Evolutionary conservation across 2,329 filamentous ascomycete genomes (phyloP), one percentile per base, ranked within the genome.

Genomic region (Bipolaris zeicola): DNA sequence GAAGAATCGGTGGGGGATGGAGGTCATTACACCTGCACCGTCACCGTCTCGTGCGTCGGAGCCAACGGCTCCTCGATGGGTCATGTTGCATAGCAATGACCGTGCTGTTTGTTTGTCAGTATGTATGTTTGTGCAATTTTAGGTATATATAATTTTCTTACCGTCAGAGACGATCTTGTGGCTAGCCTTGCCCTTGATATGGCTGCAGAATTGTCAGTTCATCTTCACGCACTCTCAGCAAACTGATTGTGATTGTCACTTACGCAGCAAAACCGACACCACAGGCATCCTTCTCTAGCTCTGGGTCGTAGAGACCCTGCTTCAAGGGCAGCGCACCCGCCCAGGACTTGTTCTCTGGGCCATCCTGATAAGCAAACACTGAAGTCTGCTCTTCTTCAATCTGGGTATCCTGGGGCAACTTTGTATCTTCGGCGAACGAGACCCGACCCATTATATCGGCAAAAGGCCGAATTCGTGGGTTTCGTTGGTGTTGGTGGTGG

Each of bases 81-180:
- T 98, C 95, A 99, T 99, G 85, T 99, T 98, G 85, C 95, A 99
- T 63, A 99, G 88, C 61, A 99, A 84, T 79, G 93, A 96, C 66
- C 91, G 90, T 66, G 93, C 91, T 95, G 69, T 42, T 58, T 31
- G 63, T 36, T 11, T 45, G 39, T 61, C 57, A 75, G 82, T 66
- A 50, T 42, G 2, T 11, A 24, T 45, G 26, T 33, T 18, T 18
- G 13, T n/a, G 0, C 2, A 6, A 11, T 14, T 42, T 14, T n/a
- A 22, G 2, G 36, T 31, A 31, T 52, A 20, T 50, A 45, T 34
- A 1, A 16, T n/a, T 26, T 46, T 62, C 87, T 81, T 79, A 95
- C 91, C 94, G 96, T 98, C 94, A 80, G 90, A 96, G 63, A 98
- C 90, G 74, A 98, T 98, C 77, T 98, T 99, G 85, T 98, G 95